Evolutionary conservation across 2,329 filamentous ascomycete species (phyloP), one percentile per base, ranked within the genome.

Genomic region (Aspergillus luchuensis): DNA sequence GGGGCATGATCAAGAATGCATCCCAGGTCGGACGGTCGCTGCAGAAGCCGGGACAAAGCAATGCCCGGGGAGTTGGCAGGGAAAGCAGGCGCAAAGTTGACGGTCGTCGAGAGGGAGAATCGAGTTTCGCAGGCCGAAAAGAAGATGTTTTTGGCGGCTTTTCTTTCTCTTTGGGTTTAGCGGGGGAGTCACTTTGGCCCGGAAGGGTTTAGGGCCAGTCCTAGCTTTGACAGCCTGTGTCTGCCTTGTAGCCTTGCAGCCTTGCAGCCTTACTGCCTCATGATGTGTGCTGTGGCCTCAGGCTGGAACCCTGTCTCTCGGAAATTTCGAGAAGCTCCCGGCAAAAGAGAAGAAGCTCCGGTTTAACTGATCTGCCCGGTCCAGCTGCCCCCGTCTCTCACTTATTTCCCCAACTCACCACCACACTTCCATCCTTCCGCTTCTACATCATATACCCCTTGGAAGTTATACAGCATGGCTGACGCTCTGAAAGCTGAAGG

Each of bases 401-500:
- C 45, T 59, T 59, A 23, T 28, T 17, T 45, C 58, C 51, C 52
- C 57, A 48, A 47, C 50, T 52, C 11, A 19, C 48, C 52, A 21
- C 41, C 39, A 54, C 41, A 28, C 28, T 41, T 48, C 19, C 43
- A 51, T 25, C 51, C 23, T 17, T 38, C 28, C 41, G 52, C 30
- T 17, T 36, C 23, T 38, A 10, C 48, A 33, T 52, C 33, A 28
- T 11, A 36, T 47, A 39, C 52, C 43, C 41, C 17, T 48, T 28
- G 45, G 15, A 66, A 59, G 41, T 59, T 38, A 53, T 51, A n/a
- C 66, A 80, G 41, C 65, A 89, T 89, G 87, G 86, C 87, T 67
- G 87, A 89, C 79, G 85, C 94, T 86, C 87, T 99, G 73, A 99
- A 99, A 85, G 92, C 93, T 73, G 90, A 95, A 77, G 95, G 94